Evolutionary conservation across 768 basidiomycete genomes (phyloP).

Genomic region (Suillus clintonianus): DNA sequence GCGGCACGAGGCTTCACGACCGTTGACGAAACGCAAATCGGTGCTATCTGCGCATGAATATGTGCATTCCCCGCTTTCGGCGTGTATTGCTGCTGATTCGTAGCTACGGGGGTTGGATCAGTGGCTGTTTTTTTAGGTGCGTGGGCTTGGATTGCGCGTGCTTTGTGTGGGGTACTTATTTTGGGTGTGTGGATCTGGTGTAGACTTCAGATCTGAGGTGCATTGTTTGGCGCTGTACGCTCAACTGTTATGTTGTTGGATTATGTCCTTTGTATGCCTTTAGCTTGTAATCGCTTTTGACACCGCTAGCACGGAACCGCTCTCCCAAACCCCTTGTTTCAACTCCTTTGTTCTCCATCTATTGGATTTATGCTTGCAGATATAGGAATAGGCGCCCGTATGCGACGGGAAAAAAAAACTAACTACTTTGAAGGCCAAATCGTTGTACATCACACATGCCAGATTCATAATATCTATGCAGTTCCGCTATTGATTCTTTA

Average conservation of each 20-base stretch:
- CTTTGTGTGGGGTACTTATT: slow-evolving; percentile 7
- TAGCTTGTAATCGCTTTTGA: slow-evolving; percentile 23
- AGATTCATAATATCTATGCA: slow-evolving; percentile 16
- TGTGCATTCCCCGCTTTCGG: slow-evolving; percentile 31
- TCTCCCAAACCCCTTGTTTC: slow-evolving; percentile 7
- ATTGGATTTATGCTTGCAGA: slow-evolving; percentile 17
- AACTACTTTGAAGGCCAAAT: slow-evolving; percentile 9
- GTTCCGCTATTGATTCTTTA: not conserved
- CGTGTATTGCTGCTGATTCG: slow-evolving; percentile 14
- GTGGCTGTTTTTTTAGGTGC: slow-evolving; percentile 1
- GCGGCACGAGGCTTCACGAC: slow-evolving; percentile 39
- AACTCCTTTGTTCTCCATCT: slow-evolving; percentile 4
- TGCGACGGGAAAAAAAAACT: slow-evolving; percentile 21
- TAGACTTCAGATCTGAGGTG: slow-evolving; percentile 17
- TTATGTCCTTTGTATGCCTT: slow-evolving; percentile 27
- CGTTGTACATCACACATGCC: slow-evolving; percentile 13
- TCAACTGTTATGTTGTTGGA: slow-evolving; percentile 21
- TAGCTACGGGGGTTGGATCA: not conserved
- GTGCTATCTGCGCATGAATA: slow-evolving; percentile 21
- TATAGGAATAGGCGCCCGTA: slow-evolving; percentile 13
- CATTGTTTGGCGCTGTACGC: slow-evolving; percentile 22
- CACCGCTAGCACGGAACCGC: slow-evolving; percentile 5
- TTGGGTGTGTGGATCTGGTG: slow-evolving; percentile 15
- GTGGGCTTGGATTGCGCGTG: not conserved
- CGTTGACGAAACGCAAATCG: slow-evolving; percentile 38